Evolutionary conservation across 441 rosid genomes (phyloP).

Genomic region (Populus hybrid): DNA sequence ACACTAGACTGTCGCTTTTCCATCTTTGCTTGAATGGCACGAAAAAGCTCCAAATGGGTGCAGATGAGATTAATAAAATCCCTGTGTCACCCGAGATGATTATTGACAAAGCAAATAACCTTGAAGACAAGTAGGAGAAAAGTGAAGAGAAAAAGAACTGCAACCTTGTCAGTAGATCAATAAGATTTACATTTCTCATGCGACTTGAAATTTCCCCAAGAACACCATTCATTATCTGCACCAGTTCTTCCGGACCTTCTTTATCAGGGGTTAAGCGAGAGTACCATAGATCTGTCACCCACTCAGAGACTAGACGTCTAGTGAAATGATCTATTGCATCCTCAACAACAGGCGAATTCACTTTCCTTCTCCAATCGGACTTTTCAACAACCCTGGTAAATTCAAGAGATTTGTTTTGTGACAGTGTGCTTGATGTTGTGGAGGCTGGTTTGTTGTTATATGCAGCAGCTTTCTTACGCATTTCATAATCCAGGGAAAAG

Average conservation of each 20-base stretch:
- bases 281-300: constrained; percentile 96
- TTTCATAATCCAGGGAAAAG: constrained; percentile 76
- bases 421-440: constrained; percentile 12
- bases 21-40: constrained; percentile 68
- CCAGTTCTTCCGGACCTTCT: constrained; percentile 91
- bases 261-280: constrained; percentile 82
- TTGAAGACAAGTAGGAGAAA: background rate
- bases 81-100: constrained; percentile 53
- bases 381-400: constrained; percentile 42
- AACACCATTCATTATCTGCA: constrained; percentile 64
- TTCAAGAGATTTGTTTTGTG: constrained; percentile 44
- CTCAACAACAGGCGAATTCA: constrained; percentile 88
- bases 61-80: constrained; percentile 76
- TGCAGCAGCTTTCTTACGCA: constrained; percentile 67
- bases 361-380: constrained; percentile 86
- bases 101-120: constrained; percentile 26
- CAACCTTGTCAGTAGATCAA: constrained; percentile 88
- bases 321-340: constrained; percentile 84
- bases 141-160: constrained; percentile 14
- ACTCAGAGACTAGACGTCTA: constrained; percentile 83
- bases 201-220: constrained; percentile 85
- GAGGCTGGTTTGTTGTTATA: constrained; percentile 56
- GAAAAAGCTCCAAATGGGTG: constrained; percentile 83
- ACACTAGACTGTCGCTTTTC: constrained; percentile 45
- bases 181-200: constrained; percentile 72